A percentile compares a stretch with the other conserved stretches of the same genome.
These are phyloP conservation scores for Trichoderma sp. DNA, from an alignment of 2,329 filamentous ascomycete species.

Conservation along the genomic window DNA sequence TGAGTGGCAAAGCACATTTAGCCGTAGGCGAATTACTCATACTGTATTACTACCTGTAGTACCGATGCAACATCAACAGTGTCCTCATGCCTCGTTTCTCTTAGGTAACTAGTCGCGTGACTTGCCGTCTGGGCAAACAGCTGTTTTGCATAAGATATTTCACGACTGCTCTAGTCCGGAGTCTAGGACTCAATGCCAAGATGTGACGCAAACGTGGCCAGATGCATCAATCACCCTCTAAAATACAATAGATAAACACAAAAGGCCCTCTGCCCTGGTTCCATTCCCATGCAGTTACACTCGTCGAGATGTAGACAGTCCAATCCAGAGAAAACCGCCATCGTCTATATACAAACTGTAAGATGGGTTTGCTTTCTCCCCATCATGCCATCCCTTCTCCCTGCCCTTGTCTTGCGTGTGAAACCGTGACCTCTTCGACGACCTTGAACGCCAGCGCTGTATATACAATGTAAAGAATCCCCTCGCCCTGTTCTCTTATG, in stretches of 20 bases:
- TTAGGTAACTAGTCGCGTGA: slow-evolving; percentile 16
- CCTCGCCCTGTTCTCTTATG: slow-evolving; percentile 14
- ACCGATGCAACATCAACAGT: not conserved
- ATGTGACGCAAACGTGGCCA: not conserved
- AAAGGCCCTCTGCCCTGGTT: not conserved
- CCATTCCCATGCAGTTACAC: not conserved
- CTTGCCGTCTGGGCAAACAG: slow-evolving; percentile 1
- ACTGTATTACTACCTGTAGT: not conserved
- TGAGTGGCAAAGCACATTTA: not conserved
- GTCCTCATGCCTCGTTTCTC: not conserved
- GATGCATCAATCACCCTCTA: not conserved
- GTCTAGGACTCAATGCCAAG: not conserved
- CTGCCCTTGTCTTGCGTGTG: not conserved
- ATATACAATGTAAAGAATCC: slow-evolving; percentile 26
- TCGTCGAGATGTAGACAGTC: not conserved
- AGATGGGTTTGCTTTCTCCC: slow-evolving; percentile 19
- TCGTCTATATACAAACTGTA: slow-evolving; percentile 7
- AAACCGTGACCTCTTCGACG: not conserved
- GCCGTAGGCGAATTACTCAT: not conserved
- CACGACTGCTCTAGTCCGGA: not conserved
- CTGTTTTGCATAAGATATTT: not conserved
- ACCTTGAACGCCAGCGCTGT: slow-evolving; percentile 36
- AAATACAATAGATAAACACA: not conserved
- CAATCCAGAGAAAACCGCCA: not conserved
- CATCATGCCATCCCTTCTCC: not conserved